Base-by-base conservation (phyloP, 805 yeast species). In the Sugiyamaella smithiae region DNA sequence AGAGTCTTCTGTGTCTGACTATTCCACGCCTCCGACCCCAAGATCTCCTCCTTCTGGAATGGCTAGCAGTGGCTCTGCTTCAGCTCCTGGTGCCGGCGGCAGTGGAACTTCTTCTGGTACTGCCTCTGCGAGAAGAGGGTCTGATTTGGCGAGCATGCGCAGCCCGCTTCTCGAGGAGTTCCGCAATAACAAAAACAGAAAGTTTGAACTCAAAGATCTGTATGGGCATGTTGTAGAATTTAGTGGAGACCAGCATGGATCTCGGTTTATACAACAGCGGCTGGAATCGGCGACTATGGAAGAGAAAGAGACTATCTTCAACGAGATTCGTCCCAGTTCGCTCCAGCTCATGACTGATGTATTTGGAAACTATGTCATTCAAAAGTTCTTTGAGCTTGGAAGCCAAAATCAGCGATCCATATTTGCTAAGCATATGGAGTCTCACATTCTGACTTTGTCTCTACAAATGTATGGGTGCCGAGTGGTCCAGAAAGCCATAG, bases 401-500 rank as follows among this genome's bases (percentile, higher is more conserved):
- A 72, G 82, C 2, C 74, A 67, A 22, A 75, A 80, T 20, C 97
- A 91, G 64, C 81, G 77, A 60, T 74, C 78, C 26, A 74, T 83
- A 9, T 71, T 93, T 54, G 78, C 88, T 45, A 82, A 77, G 33
- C 73, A 75, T 46, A 84, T 89, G 89, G 73, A 74, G 48, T 88
- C 90, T 5, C 83, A 83, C 44, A 80, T 93, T 61, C 76, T 85
- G 53, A 76, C 75, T 17, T 71, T 93, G 48, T 85, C 97, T 0
- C 68, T 89, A 61, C 98, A 93, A 62, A 91, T 91, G 97, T 93
- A 93, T 66, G 98, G 98, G 1, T 93, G 99, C 65, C 77, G 99
- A 56, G 99, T 93, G 42, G 95, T 93, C 29, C 99, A 93, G 68
- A 78, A 88, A 61, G 97, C 97, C 1, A 73, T 93, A 46, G 97